Evolutionary conservation across 2,329 filamentous ascomycete genomes (phyloP).

Genomic region (Penicillium sp.): DNA sequence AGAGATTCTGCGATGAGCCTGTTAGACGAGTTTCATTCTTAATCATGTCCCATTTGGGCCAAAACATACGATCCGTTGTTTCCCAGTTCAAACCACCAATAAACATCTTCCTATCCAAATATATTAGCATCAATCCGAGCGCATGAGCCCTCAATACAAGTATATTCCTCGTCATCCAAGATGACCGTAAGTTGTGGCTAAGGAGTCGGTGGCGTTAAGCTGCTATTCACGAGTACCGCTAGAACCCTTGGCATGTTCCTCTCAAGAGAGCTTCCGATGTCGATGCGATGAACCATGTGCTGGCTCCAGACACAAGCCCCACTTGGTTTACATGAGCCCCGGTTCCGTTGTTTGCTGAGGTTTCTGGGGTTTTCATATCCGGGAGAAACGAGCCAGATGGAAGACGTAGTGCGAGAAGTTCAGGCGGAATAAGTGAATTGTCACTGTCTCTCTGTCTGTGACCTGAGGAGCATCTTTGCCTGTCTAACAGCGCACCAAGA

Average conservation of each 20-base stretch:
- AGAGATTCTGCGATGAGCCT: conserved; percentile 65
- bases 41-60: conserved; percentile 3
- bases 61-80: conserved; percentile 83
- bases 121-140: conserved; percentile 28
- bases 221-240: conserved; percentile 22
- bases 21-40: conserved; percentile 24
- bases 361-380: background rate
- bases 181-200: conserved; percentile 11
- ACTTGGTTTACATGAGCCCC: conserved; percentile 21
- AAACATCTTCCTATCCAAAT: conserved; percentile 83
- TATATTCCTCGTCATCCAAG: too few relatives aligned
- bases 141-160: background rate
- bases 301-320: conserved; percentile 2
- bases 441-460: conserved; percentile 28
- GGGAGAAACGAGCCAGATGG: conserved; percentile 22
- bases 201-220: conserved; percentile 14
- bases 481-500: conserved; percentile 68
- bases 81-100: conserved; percentile 99
- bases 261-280: background rate
- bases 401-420: conserved; percentile 27
- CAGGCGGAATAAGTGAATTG: conserved; percentile 38
- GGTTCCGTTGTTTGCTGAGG: conserved; percentile 6
- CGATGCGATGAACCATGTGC: conserved; percentile 7
- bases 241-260: conserved; percentile 8
- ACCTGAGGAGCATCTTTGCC: conserved; percentile 36